Evolutionary conservation across 1,284 basidiomycete species (phyloP).

Genomic region (Ustilago cynodontis): DNA sequence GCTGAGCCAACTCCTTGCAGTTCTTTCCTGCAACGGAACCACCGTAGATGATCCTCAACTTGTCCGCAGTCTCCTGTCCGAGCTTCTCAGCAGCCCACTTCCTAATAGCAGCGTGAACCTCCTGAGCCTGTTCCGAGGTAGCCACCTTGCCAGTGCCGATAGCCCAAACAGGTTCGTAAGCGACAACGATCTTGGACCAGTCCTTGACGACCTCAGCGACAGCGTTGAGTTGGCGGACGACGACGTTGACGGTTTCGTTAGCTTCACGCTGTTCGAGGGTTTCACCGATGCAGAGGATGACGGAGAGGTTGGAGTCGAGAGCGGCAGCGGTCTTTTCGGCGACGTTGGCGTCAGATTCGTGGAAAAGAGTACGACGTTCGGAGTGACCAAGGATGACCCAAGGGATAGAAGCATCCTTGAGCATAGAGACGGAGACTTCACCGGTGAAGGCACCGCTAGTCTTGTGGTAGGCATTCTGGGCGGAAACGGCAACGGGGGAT

Average conservation of each 20-base stretch:
- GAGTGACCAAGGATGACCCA: slow-evolving; percentile 99
- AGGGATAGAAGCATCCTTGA: slow-evolving; percentile 85
- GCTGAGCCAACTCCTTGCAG: slow-evolving; percentile 77
- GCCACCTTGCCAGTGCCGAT: slow-evolving; percentile 98
- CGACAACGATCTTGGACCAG: slow-evolving; percentile 92
- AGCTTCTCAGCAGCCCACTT: slow-evolving; percentile 79
- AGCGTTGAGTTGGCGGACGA: slow-evolving; percentile 84
- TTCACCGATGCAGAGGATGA: slow-evolving; percentile 97
- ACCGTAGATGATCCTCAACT: slow-evolving; percentile 91
- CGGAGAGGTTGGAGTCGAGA: slow-evolving; percentile 79
- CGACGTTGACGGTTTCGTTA: slow-evolving; percentile 82
- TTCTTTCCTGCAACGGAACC: slow-evolving; percentile 91
- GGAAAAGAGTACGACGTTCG: slow-evolving; percentile 92
- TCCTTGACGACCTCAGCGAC: slow-evolving; percentile 78
- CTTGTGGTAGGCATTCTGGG: slow-evolving; percentile 92
- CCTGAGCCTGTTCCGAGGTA: slow-evolving; percentile 88
- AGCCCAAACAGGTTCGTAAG: slow-evolving; percentile 89
- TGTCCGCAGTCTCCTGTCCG: slow-evolving; percentile 79
- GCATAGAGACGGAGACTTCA: slow-evolving; percentile 74
- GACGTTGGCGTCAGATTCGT: slow-evolving; percentile 85
- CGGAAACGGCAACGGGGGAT: slow-evolving; percentile 75
- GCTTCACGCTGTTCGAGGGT: slow-evolving; percentile 89
- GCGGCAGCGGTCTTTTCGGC: slow-evolving; percentile 85
- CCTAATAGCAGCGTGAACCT: slow-evolving; percentile 88
- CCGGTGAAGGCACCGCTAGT: slow-evolving; percentile 90